phyloP scores from a whole-genome alignment of 495 filamentous ascomycete genomes.

The Daldinia concentrica region DNA sequence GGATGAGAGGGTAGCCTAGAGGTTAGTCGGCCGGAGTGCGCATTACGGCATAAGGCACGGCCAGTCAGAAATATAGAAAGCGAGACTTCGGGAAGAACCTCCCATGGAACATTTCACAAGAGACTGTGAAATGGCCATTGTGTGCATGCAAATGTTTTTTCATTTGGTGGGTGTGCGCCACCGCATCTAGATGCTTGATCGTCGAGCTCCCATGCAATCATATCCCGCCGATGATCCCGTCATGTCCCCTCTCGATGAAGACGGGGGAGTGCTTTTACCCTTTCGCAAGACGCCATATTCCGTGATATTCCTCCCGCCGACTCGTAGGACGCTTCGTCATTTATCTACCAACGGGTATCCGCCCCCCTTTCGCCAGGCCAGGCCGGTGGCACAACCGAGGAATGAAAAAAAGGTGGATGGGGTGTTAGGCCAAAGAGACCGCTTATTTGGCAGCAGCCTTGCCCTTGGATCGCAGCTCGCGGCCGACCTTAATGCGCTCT shows the following conservation, averaged over 20 bases:
- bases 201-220: constrained; percentile 38
- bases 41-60: constrained; percentile 20
- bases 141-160: constrained; percentile 58
- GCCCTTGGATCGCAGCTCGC: constrained; percentile 70
- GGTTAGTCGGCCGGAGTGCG: constrained; percentile 12
- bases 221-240: constrained; percentile 20
- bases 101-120: constrained; percentile 72
- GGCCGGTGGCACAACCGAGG: constrained; percentile 10
- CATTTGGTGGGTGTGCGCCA: constrained; percentile 28
- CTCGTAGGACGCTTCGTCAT: constrained; percentile 25
- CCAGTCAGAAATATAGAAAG: constrained; percentile 16
- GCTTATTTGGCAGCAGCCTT: constrained; percentile 55
- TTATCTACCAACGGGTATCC: constrained; percentile 46
- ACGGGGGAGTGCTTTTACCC: constrained; percentile 19
- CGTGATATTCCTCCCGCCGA: constrained; percentile 36
- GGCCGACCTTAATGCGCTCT: constrained; percentile 80
- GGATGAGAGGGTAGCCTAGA: constrained; percentile 6
- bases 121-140: constrained; percentile 69
- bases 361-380: constrained; percentile 43
- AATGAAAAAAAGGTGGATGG: constrained; percentile 23
- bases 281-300: constrained; percentile 45
- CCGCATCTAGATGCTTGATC: constrained; percentile 45
- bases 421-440: neutral
- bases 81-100: constrained; percentile 67
- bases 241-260: constrained; percentile 33